Conservation (phyloP, 345 rosid species). For the Populus nigra region DNA sequence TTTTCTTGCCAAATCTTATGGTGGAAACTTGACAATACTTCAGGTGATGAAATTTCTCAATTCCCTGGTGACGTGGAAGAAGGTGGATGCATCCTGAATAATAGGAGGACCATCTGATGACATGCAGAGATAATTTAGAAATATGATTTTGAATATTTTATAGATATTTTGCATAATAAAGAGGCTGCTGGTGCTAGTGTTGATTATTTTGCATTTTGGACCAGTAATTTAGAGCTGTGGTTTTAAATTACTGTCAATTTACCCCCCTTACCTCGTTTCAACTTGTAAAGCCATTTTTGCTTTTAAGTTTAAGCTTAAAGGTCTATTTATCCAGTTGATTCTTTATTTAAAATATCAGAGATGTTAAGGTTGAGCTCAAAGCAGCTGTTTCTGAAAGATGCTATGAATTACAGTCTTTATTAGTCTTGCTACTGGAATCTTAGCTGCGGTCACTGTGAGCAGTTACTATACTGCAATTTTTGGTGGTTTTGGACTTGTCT, state of each 20-base stretch:
- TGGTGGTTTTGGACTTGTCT: too few relatives aligned
- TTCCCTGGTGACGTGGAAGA: conserved; percentile 62
- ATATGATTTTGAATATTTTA: neutral
- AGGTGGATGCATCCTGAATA: neutral
- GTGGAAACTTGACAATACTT: neutral
- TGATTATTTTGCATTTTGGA: neutral
- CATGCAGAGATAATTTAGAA: neutral
- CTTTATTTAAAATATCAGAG: neutral
- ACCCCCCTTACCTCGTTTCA: neutral
- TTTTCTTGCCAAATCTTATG: neutral
- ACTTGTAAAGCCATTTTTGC: neutral
- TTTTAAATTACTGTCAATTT: neutral
- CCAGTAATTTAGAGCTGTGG: neutral
- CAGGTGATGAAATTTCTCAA: conserved; percentile 88
- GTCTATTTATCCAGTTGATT: neutral
- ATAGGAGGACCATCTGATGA: conserved; percentile 13
- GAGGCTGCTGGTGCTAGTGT: neutral
- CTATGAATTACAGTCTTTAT: too few relatives aligned
- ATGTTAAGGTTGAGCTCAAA: neutral
- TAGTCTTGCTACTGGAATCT: neutral
- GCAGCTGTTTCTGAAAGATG: too few relatives aligned
- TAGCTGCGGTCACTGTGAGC: neutral
- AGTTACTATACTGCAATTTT: too few relatives aligned
- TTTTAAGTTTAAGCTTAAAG: neutral
- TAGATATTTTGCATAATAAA: neutral